Conservation (phyloP, 2,329 filamentous ascomycete genomes). For the Fusarium cyanostomum region DNA sequence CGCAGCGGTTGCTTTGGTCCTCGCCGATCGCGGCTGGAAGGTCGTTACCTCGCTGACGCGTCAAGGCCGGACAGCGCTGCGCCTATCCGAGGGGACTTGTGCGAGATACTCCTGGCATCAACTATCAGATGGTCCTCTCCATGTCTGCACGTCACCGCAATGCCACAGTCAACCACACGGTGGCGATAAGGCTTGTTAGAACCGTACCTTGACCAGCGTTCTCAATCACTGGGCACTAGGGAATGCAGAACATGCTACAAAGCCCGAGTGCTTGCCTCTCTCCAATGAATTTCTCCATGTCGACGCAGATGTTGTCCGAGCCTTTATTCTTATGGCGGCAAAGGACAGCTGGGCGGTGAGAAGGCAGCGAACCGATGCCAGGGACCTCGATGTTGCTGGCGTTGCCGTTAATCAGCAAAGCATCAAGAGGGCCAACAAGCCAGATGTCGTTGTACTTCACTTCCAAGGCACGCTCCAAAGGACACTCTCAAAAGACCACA, state of each 20-base stretch:
- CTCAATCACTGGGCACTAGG: background rate
- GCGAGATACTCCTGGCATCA: background rate
- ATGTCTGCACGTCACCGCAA: background rate
- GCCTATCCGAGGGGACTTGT: background rate
- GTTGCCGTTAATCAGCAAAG: background rate
- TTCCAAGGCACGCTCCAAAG: background rate
- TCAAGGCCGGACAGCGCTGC: background rate
- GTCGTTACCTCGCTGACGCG: background rate
- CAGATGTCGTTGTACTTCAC: background rate
- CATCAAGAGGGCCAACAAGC: background rate
- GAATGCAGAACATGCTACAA: background rate
- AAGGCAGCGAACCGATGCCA: background rate
- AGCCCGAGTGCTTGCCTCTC: background rate
- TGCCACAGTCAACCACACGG: background rate
- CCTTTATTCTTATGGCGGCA: background rate
- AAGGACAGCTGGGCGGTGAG: background rate
- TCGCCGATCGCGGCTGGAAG: background rate
- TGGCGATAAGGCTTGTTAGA: background rate
- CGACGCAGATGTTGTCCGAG: background rate
- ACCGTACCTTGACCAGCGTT: background rate
- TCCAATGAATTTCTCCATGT: background rate
- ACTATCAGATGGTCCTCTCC: background rate
- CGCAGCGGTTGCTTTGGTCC: background rate
- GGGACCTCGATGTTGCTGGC: background rate
- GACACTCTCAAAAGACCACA: background rate